These are phyloP conservation scores for Leccinum fibrillosum DNA, from an alignment of 768 basidiomycete species.

Conservation along the genomic window DNA sequence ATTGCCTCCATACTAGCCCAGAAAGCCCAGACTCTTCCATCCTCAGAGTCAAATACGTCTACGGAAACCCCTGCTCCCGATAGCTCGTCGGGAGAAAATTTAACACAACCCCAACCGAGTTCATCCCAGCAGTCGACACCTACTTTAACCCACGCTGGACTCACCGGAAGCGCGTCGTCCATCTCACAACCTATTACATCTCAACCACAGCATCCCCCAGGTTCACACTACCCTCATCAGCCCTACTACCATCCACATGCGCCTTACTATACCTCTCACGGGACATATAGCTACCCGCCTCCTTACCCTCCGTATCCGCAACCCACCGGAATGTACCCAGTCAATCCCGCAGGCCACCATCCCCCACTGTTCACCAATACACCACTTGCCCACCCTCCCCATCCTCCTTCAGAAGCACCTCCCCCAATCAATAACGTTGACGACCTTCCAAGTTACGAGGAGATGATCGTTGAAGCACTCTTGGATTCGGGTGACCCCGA, in stretches of 20 bases:
- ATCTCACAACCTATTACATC: conserved; percentile 19
- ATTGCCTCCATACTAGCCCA: conserved; percentile 49
- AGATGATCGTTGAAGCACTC: conserved; percentile 86
- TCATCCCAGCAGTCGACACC: conserved; percentile 17
- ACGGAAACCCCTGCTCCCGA: conserved; percentile 13
- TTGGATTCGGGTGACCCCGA: conserved; percentile 64
- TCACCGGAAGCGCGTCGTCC: conserved; percentile 18
- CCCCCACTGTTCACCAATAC: conserved; percentile 36
- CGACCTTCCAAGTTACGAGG: conserved; percentile 85
- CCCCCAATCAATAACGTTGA: conserved; percentile 29
- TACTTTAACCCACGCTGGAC: conserved; percentile 24
- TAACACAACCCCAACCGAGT: conserved; percentile 15
- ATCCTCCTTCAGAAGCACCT: conserved; percentile 28
- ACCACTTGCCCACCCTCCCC: conserved; percentile 32
- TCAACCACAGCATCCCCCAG: conserved; percentile 19
- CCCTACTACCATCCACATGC: conserved; percentile 62
- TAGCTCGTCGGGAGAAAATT: conserved; percentile 12
- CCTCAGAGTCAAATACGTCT: conserved; percentile 10
- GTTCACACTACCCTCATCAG: conserved; percentile 47
- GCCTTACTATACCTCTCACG: conserved; percentile 56
- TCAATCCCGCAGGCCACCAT: conserved; percentile 26
- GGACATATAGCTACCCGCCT: conserved; percentile 38
- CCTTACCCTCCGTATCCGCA: conserved; percentile 30
- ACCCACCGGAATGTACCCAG: conserved; percentile 30
- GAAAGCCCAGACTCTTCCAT: conserved; percentile 19